Base-by-base conservation (phyloP, 2,329 filamentous ascomycete species). In the Ilyonectria robusta region DNA sequence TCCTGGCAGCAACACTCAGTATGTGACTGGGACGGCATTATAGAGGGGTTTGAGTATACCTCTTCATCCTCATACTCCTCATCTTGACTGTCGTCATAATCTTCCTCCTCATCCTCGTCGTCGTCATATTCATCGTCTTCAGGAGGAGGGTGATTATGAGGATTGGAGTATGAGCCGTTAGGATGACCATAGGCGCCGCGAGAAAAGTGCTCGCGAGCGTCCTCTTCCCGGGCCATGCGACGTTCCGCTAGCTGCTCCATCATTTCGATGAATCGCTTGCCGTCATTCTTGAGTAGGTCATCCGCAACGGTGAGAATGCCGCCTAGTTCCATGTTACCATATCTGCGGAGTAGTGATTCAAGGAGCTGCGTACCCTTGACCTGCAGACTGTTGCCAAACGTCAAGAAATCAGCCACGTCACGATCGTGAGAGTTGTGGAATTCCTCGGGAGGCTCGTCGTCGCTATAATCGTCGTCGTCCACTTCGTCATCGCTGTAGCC, bases 191-290 rank as follows among this genome's bases (percentile, higher is more conserved):
- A 88, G 78, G 26, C 26, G 26, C 87, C 86, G 70, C 88, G 87
- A 62, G 91, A 86, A 78, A 91, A 86, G 74, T 88, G 85, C 72
- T 89, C 86, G 69, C 80, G 75, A 44, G 94, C 93, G 79, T 98
- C 94, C 83, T 96, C 95, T 84, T 98, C 95, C 74, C 96, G 92
- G 78, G 95, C 94, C 95, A 99, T 98, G 76, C 96, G 91, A 76
- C 95, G 93, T 84, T 99, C 96, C 42, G 96, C 96, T 76, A 99
- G 88, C 84, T 98, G 95, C 81, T 99, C 96, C 96, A 99, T 99
- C 96, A 99, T 99, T 81, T 99, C 96, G 82, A 99, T 99, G 84
- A 99, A 99, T 79, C 97, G 97, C 82, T 97, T 97, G 77, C 96
- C 96, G 82, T 99, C 96, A 82, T 99, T 99, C 82, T 98, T 98